A percentile compares a stretch with the other conserved stretches of the same genome.
These are phyloP conservation scores for Malus hybrid DNA, from an alignment of 331 rosid genomes.

Conservation along the genomic window DNA sequence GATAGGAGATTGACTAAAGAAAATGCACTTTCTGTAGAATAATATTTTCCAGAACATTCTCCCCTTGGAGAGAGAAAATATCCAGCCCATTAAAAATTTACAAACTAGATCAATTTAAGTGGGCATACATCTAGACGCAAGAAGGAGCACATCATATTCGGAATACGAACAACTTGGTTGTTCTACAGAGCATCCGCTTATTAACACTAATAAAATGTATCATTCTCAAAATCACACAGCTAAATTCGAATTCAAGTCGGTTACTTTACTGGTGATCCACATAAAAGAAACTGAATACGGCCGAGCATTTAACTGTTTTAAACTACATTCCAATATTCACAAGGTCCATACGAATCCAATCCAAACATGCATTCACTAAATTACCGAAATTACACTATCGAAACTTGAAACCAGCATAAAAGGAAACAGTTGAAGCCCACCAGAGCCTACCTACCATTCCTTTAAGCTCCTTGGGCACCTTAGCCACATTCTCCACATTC, in stretches of 20 bases:
- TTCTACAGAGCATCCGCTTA: background rate
- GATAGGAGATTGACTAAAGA: background rate
- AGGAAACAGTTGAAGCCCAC: background rate
- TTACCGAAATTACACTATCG: background rate
- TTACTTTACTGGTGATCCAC: background rate
- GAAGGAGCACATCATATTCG: too few relatives aligned
- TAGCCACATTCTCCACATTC: slow-evolving; percentile 51
- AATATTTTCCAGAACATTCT: background rate
- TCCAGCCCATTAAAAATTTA: background rate
- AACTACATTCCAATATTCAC: background rate
- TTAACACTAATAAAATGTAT: background rate
- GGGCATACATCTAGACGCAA: too few relatives aligned
- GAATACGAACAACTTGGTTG: background rate
- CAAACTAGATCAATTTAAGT: background rate
- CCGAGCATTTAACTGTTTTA: background rate
- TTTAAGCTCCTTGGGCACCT: slow-evolving; percentile 75
- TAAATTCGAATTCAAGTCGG: too few relatives aligned
- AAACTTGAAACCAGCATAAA: background rate
- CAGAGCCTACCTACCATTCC: slow-evolving; percentile 54
- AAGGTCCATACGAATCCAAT: background rate
- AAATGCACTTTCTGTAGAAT: background rate
- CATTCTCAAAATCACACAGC: background rate
- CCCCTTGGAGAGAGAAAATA: background rate
- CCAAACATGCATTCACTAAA: background rate
- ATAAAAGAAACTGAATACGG: background rate